phyloP scores from a whole-genome alignment of 805 yeast genomes.

The Hanseniaspora thailandica region DNA sequence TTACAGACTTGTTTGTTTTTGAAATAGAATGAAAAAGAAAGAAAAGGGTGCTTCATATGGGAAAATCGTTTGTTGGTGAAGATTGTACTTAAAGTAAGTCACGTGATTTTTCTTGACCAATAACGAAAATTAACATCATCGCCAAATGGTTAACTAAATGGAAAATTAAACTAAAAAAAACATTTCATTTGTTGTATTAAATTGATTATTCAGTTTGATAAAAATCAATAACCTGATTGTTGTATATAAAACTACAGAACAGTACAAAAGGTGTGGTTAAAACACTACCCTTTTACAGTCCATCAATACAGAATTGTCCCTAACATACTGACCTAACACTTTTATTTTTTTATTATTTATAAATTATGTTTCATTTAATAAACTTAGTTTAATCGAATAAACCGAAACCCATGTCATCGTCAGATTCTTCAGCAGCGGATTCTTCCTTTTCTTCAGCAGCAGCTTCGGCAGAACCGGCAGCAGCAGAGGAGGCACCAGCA shows the following conservation, averaged over 20 bases:
- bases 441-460: slow-evolving; percentile 49
- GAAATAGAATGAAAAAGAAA: too few relatives aligned
- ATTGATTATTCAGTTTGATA: background rate
- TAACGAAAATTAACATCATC: too few relatives aligned
- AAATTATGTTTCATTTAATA: background rate
- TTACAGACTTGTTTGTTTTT: too few relatives aligned
- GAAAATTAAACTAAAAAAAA: too few relatives aligned
- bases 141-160: too few relatives aligned
- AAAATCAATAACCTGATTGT: background rate
- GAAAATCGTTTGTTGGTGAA: too few relatives aligned
- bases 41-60: too few relatives aligned
- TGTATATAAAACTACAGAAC: background rate
- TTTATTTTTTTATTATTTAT: background rate
- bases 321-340: too few relatives aligned
- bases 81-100: too few relatives aligned
- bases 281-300: background rate
- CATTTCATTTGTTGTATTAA: background rate
- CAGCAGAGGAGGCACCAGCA: slow-evolving; percentile 44
- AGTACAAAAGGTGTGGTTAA: background rate
- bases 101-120: too few relatives aligned
- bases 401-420: slow-evolving; percentile 73
- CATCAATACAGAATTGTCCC: background rate
- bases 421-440: slow-evolving; percentile 40
- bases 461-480: slow-evolving; percentile 43
- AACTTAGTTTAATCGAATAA: slow-evolving; percentile 42